phyloP scores from a whole-genome alignment of 2,329 filamentous ascomycete species.

The Clonostachys chloroleuca region DNA sequence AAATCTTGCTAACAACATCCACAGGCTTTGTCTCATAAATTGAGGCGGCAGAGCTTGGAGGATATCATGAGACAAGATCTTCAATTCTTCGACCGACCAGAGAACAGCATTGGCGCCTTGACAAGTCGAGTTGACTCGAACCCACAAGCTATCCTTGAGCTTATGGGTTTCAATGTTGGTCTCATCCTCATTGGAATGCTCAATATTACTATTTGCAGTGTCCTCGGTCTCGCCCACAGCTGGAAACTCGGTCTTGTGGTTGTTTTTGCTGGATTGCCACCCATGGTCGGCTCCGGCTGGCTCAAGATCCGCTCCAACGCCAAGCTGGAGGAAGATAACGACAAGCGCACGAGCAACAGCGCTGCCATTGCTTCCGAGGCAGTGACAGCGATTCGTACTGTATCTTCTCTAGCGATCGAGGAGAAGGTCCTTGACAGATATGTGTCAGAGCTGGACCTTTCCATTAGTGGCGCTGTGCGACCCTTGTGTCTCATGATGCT shows the following conservation, averaged over 20 bases:
- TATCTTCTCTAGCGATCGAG: constrained; percentile 86
- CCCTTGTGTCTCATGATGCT: constrained; percentile 57
- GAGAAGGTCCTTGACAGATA: constrained; percentile 73
- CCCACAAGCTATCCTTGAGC: too few relatives aligned
- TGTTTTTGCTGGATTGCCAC: constrained; percentile 72
- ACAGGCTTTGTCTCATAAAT: too few relatives aligned
- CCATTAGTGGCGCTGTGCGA: constrained; percentile 63
- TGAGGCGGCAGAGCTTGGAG: too few relatives aligned
- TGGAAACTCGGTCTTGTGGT: constrained; percentile 81
- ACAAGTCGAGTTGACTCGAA: constrained; percentile 67
- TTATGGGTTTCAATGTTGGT: too few relatives aligned
- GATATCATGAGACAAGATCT: too few relatives aligned
- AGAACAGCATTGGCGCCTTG: constrained; percentile 83
- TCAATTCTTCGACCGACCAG: constrained; percentile 16
- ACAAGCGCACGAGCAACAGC: constrained; percentile 72
- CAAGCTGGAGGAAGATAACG: constrained; percentile 73
- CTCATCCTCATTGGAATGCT: constrained; percentile 53
- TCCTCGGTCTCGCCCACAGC: constrained; percentile 66
- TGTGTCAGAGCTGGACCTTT: constrained; percentile 62
- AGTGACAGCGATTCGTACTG: constrained; percentile 88
- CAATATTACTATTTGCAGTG: constrained; percentile 71
- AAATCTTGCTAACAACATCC: too few relatives aligned
- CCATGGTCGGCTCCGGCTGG: constrained; percentile 76
- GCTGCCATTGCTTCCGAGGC: constrained; percentile 90
- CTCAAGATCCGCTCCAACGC: constrained; percentile 82